A percentile compares a stretch with the other conserved stretches of the same genome.
Conservation (phyloP, 2,329 filamentous ascomycete species). For the Coniochaeta pulveracea region DNA sequence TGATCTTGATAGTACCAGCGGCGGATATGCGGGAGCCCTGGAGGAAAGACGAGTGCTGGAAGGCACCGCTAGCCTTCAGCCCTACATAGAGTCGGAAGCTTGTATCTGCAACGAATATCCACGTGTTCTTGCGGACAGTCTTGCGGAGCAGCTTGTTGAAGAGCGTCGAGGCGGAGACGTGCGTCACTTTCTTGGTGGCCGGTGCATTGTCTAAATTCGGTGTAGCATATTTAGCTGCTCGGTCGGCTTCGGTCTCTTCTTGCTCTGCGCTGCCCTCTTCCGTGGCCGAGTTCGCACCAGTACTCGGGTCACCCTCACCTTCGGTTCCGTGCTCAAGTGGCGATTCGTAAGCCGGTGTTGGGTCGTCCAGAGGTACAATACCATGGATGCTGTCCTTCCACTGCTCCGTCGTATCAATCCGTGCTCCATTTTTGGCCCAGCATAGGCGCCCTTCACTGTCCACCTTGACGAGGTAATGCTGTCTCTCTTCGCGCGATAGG, state of each 20-base stretch:
- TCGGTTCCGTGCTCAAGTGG: constrained; percentile 13
- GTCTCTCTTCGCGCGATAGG: constrained; percentile 68
- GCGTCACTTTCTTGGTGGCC: constrained; percentile 47
- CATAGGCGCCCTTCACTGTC: constrained; percentile 65
- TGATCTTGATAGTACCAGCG: constrained; percentile 77
- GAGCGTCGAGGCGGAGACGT: constrained; percentile 58
- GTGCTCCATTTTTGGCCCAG: constrained; percentile 73
- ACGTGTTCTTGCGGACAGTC: constrained; percentile 75
- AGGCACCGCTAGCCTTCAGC: constrained; percentile 79
- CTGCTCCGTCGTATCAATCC: constrained; percentile 63
- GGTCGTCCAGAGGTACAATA: constrained; percentile 51
- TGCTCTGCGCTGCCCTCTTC: constrained; percentile 6
- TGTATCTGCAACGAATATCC: constrained; percentile 89
- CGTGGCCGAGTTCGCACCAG: constrained; percentile 11
- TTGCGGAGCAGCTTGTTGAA: constrained; percentile 71
- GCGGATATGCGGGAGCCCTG: constrained; percentile 72
- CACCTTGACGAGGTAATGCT: constrained; percentile 69
- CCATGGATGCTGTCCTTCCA: constrained; percentile 74
- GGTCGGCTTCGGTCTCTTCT: constrained; percentile 42
- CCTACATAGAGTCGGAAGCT: constrained; percentile 78
- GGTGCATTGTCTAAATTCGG: constrained; percentile 50
- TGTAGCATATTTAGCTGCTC: constrained; percentile 53
- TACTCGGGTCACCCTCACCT: constrained; percentile 15
- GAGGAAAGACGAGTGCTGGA: constrained; percentile 85
- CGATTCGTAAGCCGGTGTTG: constrained; percentile 40